Conservation (phyloP, 2,329 filamentous ascomycete species). For the Ceratocystis smalleyi region DNA sequence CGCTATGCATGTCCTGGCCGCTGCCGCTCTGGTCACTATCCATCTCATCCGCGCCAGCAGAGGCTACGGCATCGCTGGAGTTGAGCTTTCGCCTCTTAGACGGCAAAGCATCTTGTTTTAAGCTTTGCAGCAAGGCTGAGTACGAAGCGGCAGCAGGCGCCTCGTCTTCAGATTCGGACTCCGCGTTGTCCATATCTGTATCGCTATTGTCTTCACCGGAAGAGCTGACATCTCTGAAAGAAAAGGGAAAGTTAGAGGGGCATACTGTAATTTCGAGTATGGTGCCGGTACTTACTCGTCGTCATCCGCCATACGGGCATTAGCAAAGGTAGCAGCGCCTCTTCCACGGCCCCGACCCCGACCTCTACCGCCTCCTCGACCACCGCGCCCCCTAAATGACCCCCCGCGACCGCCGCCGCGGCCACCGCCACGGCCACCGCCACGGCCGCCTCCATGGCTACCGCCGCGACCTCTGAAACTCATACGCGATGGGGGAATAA, state of each 20-base stretch:
- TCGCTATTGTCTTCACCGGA: slow-evolving; percentile 33
- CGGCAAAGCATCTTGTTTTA: slow-evolving; percentile 29
- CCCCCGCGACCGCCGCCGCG: slow-evolving; percentile 19
- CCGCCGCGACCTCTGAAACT: slow-evolving; percentile 17
- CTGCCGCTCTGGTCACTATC: slow-evolving; percentile 18
- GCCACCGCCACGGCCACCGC: slow-evolving; percentile 16
- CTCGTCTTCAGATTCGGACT: slow-evolving; percentile 31
- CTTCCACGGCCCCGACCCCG: slow-evolving; percentile 24
- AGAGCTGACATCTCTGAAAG: slow-evolving; percentile 14
- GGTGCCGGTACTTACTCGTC: slow-evolving; percentile 22
- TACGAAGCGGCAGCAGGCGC: slow-evolving; percentile 32
- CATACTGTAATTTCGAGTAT: neutral
- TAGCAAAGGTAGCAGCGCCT: slow-evolving; percentile 30
- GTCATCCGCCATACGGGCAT: slow-evolving; percentile 29
- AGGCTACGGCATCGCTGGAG: slow-evolving; percentile 22
- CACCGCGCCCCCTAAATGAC: neutral
- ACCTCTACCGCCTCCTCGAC: slow-evolving; percentile 12
- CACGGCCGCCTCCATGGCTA: slow-evolving; percentile 9
- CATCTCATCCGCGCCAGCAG: slow-evolving; percentile 18
- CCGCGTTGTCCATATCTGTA: slow-evolving; percentile 22
- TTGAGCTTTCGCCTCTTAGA: slow-evolving; percentile 44
- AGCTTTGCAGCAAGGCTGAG: slow-evolving; percentile 41
- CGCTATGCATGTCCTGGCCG: slow-evolving; percentile 13
- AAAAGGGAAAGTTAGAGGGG: neutral
- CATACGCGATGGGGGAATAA: slow-evolving; percentile 5